Evolutionary conservation across 345 rosid genomes (phyloP), one percentile per base, ranked within the genome.

Genomic region (Salix koriyanagi): DNA sequence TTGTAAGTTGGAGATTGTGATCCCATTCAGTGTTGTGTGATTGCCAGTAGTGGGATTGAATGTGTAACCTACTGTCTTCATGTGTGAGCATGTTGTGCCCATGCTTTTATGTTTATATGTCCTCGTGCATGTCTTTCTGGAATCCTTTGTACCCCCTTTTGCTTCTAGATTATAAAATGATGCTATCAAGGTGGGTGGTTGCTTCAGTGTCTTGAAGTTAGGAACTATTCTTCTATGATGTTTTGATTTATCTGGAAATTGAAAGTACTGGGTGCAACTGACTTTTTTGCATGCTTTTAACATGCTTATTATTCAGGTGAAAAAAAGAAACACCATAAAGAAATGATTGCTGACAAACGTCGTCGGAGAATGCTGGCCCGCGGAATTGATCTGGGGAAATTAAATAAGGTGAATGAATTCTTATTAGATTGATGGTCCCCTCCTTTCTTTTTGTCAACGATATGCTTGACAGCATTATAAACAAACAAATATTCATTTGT

Each of bases 261-360:
- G n/a, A 65, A 8, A 44, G 1, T 7, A 25, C 32, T 71, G 67
- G 73, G 46, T 39, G 56, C 37, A 74, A 48, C 16, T 56, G 30
- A 23, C 50, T 18, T 64, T 37, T 71, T 61, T 71, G 39, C 50
- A 71, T 76, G 42, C 21, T 75, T 54, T 11, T 67, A 60, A 67
- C 71, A 12, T 37, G 61, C 64, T 76, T 36, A 12, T 13, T 15
- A 30, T 76, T 73, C 81, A 91, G 97, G 91, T 66, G 94, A 80
- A 78, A 96, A 88, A 81, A 93, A 96, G 97, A 96, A 93, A 60
- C 91, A 88, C 25, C 88, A 86, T 44, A 96, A 93, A 88, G 97
- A 94, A 83, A 73, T 78, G 77, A 91, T 93, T 77, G 97, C 91
- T 78, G 82, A 82, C 64, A 93, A 92, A 83, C 94, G 90, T 48